Percentiles rank a stretch among this genome's conserved stretches.
Conservation (phyloP, 305 asterid genomes). For the Stenogyne calaminthoides region DNA sequence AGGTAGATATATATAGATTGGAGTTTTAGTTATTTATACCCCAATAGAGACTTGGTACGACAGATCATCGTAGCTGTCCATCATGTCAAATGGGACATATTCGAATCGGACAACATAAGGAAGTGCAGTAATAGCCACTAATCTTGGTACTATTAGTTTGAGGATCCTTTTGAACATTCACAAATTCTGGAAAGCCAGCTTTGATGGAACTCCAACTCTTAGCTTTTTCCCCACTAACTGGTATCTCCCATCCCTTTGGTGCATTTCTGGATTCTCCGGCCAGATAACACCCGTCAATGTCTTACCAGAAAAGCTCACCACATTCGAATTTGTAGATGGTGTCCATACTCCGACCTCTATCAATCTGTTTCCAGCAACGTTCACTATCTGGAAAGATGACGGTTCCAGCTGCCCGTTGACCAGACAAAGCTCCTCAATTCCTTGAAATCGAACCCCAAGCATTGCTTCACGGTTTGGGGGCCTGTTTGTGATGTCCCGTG, state of each 20-base stretch:
- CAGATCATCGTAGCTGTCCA: slow-evolving; percentile 36
- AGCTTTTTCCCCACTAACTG: slow-evolving; percentile 36
- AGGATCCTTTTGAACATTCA: slow-evolving; percentile 34
- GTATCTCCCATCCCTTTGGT: slow-evolving; percentile 34
- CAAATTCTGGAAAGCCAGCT: slow-evolving; percentile 32
- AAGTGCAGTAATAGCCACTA: slow-evolving; percentile 37
- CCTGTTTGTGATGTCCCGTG: slow-evolving; percentile 31
- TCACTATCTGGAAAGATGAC: slow-evolving; percentile 22
- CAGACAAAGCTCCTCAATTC: slow-evolving; percentile 28
- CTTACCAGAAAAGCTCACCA: not conserved
- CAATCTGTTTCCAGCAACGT: slow-evolving; percentile 9
- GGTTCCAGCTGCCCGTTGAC: slow-evolving; percentile 30
- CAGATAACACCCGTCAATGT: slow-evolving; percentile 13
- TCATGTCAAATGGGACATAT: slow-evolving; percentile 35
- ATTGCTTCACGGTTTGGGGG: slow-evolving; percentile 33
- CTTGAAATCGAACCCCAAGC: slow-evolving; percentile 29
- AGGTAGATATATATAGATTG: not conserved
- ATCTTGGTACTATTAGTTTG: slow-evolving; percentile 26
- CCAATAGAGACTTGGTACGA: slow-evolving; percentile 35
- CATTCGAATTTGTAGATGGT: not conserved
- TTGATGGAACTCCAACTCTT: slow-evolving; percentile 34
- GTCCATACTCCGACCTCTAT: slow-evolving; percentile 36
- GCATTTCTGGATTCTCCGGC: slow-evolving; percentile 28
- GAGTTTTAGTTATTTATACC: slow-evolving; percentile 33
- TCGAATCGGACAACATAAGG: slow-evolving; percentile 39